These are phyloP conservation scores for Zea luxurians DNA, from an alignment of 176 grass and related monocot genomes.

Conservation along the genomic window DNA sequence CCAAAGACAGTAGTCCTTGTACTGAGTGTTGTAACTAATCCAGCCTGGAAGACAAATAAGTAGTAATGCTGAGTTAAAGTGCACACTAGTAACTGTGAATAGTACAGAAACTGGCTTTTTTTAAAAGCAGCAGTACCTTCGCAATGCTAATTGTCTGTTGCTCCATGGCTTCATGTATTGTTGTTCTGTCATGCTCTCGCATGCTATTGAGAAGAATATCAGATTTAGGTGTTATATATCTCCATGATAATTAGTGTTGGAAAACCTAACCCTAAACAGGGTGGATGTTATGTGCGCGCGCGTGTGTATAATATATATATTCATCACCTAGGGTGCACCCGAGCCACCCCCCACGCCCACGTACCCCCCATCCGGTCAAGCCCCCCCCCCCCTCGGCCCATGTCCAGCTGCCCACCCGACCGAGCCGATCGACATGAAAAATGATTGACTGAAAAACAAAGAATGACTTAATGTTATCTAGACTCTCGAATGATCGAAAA, in stretches of 20 bases:
- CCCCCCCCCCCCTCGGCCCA: too few species aligned
- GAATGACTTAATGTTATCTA: too few species aligned
- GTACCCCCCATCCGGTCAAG: too few species aligned
- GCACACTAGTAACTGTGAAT: neutral
- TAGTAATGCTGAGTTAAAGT: conserved; percentile 20
- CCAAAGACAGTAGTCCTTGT: conserved; percentile 87
- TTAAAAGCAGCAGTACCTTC: conserved; percentile 57
- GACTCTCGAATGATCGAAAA: too few species aligned
- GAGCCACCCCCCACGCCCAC: too few species aligned
- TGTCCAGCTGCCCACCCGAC: too few species aligned
- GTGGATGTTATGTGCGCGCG: too few species aligned
- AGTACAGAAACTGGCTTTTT: neutral
- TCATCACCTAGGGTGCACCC: too few species aligned
- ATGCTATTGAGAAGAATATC: conserved; percentile 64
- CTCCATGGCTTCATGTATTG: conserved; percentile 99
- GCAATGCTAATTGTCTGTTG: conserved; percentile 98
- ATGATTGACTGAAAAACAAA: too few species aligned
- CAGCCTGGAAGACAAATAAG: conserved; percentile 64
- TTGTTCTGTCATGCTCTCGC: conserved; percentile 92
- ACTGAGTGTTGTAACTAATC: conserved; percentile 88
- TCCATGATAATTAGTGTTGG: neutral
- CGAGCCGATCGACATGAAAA: too few species aligned
- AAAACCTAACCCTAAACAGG: too few species aligned
- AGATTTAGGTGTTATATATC: conserved; percentile 23
- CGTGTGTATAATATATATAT: too few species aligned